A percentile compares a stretch with the other conserved stretches of the same genome.
Conservation (phyloP, 768 basidiomycete species). For the Hortiboletus campestris region DNA sequence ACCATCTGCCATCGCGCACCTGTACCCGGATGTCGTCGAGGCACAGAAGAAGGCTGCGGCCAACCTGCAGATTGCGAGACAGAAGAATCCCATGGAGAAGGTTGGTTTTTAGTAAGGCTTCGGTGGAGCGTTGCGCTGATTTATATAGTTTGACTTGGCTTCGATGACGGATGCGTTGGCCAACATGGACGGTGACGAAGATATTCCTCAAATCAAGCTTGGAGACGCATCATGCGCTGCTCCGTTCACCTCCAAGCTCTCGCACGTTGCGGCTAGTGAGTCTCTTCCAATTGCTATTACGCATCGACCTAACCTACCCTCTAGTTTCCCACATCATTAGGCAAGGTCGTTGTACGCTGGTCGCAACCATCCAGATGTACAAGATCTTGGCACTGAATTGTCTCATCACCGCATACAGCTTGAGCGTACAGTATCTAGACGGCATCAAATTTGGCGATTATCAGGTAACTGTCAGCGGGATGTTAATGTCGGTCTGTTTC, state of each 20-base stretch:
- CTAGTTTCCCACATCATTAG: constrained; percentile 95
- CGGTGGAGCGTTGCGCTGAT: background rate
- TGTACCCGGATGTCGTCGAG: constrained; percentile 87
- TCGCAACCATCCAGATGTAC: constrained; percentile 99
- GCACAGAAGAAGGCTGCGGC: constrained; percentile 81
- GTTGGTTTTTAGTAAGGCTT: constrained; percentile 38
- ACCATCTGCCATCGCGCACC: constrained; percentile 80
- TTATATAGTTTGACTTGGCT: constrained; percentile 66
- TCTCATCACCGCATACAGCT: constrained; percentile 96
- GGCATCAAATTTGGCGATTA: constrained; percentile 99
- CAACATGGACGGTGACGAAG: constrained; percentile 92
- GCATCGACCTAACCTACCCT: background rate
- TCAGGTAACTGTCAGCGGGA: constrained; percentile 92
- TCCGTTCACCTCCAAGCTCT: constrained; percentile 96
- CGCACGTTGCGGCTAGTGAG: constrained; percentile 95
- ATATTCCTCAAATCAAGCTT: constrained; percentile 96
- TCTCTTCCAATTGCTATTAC: constrained; percentile 8
- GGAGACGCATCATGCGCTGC: constrained; percentile 99
- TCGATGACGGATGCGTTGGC: constrained; percentile 83
- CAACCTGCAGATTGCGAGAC: constrained; percentile 61
- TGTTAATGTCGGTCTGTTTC: constrained; percentile 97
- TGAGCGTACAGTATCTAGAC: constrained; percentile 96
- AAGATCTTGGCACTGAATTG: constrained; percentile 98
- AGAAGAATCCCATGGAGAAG: constrained; percentile 89
- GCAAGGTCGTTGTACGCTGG: constrained; percentile 97